phyloP scores from a whole-genome alignment of 2,329 filamentous ascomycete genomes.

The Hymenoscyphus fraxineus region DNA sequence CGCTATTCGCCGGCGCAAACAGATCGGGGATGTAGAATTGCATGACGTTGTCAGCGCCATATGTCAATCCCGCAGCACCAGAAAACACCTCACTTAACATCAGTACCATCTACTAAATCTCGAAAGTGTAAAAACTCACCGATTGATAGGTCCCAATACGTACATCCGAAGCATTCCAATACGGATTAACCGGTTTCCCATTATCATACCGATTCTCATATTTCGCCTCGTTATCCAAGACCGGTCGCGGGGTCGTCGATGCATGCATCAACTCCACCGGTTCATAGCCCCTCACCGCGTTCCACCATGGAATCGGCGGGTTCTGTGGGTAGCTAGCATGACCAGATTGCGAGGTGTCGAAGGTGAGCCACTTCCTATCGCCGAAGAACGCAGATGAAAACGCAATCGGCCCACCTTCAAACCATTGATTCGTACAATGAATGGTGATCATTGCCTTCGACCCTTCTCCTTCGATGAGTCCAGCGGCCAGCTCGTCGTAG shows the following conservation, averaged over 20 bases:
- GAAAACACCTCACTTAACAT: background rate
- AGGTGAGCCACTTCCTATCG: background rate
- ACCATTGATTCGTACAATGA: conserved; percentile 2
- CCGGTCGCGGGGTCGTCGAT: background rate
- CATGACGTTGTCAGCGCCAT: background rate
- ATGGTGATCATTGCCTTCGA: background rate
- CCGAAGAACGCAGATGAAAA: background rate
- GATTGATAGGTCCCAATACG: background rate
- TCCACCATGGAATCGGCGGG: conserved; percentile 3
- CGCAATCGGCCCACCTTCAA: conserved; percentile 1
- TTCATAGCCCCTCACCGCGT: background rate
- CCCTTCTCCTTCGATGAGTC: background rate
- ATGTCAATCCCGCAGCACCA: background rate
- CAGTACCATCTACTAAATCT: background rate
- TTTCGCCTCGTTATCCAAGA: background rate
- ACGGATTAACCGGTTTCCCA: background rate
- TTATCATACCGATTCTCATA: background rate
- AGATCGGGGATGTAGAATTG: conserved; percentile 3
- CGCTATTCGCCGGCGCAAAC: background rate
- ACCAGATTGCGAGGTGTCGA: conserved; percentile 1
- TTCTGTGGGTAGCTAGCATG: background rate
- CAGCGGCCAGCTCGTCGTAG: background rate
- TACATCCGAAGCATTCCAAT: background rate
- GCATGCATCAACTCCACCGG: background rate
- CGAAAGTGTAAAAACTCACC: background rate